Base-by-base conservation (phyloP, 306 rosid species). In the Cicer bijugum region DNA sequence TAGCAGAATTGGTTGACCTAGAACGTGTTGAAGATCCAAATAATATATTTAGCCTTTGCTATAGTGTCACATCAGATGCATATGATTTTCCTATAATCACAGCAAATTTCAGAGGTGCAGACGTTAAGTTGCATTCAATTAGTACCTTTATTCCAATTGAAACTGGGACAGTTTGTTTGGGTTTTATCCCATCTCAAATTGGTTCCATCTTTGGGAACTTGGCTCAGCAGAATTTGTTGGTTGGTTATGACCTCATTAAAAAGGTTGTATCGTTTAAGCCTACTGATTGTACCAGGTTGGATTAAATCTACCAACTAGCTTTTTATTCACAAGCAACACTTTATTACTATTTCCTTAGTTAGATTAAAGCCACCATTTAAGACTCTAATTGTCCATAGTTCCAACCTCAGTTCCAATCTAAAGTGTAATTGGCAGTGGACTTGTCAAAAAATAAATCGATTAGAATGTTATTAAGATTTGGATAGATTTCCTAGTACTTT, bases 161-260 rank as follows among this genome's bases (percentile, higher is more conserved):
- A 2, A 0, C 0, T 2, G 4, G 33, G 33, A 23, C 33, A 0
- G 33, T 23, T 23, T 17, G 19, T 17, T 17, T 17, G 19, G 19
- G 19, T 17, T 17, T 17, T 17, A 0, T 1, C 1, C 0, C 5
- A 15, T 0, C 8, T 3, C 0, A 3, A 1, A 14, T 6, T 7
- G 17, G 80, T 20, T 20, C 23, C 1, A 79, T 89, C 9, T 85
- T 78, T 11, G 96, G 92, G 0, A 91, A 86, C 48, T 0, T 89
- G 37, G 79, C 87, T 0, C 96, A 91, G 44, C 42, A 19, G 44
- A 82, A 82, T 39, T 67, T 88, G 69, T 33, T 80, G 69, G 81
- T 86, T 11, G 97, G 92, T 0, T 91, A 91, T 62, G 96, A 89
- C 48, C 51, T 28, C 5, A 28, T 28, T 28, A 28, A 3, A 28